Evolutionary conservation across 139 green algal genomes (phyloP), one percentile per base, ranked within the genome.

Genomic region (Tetradesmus lagerheimii): DNA sequence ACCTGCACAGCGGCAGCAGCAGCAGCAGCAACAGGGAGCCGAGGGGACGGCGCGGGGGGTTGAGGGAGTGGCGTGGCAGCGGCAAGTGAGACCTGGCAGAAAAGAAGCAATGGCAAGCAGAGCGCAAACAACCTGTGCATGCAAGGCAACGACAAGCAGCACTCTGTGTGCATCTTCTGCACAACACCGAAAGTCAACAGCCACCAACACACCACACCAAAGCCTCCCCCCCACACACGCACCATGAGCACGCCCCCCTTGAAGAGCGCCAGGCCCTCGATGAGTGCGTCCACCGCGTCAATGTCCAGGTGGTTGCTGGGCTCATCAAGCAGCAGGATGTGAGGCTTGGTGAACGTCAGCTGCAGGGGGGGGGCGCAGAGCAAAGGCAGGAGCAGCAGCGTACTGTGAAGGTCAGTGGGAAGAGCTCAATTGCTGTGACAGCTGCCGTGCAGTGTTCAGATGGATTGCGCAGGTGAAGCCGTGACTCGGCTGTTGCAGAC

Each of bases 301-400:
- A 98, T 96, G 94, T 99, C 97, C 45, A 84, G 37, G 86, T 84
- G 86, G 50, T 85, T 85, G 86, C 39, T 74, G 20, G 95, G 95
- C 92, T 97, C 96, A 53, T 99, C 97, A 86, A 99, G 91, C 83
- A 99, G 93, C 90, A 99, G 93, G 87, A 98, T 95, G 90, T 98
- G 96, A 6, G 97, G 97, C 91, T 98, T 97, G 47, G 82, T 95
- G 89, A 93, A 98, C 2, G 96, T 98, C 83, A 98, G 87, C 85
- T 93, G 90, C 62, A 93, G 71, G 23, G 23, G 57, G 25, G 91
- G 50, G 29, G 93, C 83, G 0, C 43, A 82, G 45, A 11, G n/a
- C 57, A 71, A 4, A 29, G n/a, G 2, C 80, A 75, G 45, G 38
- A 71, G 31, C 31, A 74, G 45, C 27, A 43, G 45, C 31, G 64